Base-by-base conservation (phyloP, 192 early-diverging fungal genomes). In the Coemansia sp. region DNA sequence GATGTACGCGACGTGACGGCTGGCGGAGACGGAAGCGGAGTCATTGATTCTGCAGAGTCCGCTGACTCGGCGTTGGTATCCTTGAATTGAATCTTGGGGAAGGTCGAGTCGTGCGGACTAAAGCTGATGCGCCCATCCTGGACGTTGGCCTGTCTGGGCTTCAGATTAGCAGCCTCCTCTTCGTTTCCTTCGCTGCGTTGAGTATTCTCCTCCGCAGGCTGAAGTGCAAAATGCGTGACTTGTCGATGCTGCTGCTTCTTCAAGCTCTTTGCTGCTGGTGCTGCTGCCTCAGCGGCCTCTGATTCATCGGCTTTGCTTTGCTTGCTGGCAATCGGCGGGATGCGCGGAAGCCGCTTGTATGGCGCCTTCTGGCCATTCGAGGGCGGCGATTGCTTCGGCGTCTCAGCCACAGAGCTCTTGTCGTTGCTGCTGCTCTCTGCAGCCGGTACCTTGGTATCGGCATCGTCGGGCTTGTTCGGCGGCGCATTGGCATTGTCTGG, bases 111-210 rank as follows among this genome's bases (percentile, higher is more conserved):
- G 29, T 28, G 64, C 27, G 64, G 60, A 13, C 62, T 67, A 63
- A 73, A 73, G 61, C 71, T 73, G 19, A 73, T 63, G 23, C 71
- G 45, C 13, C 71, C 71, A 40, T 73, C 71, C 14, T 72, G 54
- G 0, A 66, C 53, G 2, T 36, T 14, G n/a, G 68, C 45, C 20
- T 14, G 59, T 23, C 31, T 41, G 40, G 48, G 45, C 40, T 53
- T 33, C 14, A n/a, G n/a, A n/a, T n/a, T n/a, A n/a, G n/a, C n/a
- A n/a, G n/a, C n/a, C n/a, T n/a, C n/a, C n/a, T n/a, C n/a, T n/a
- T n/a, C n/a, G n/a, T n/a, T n/a, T n/a, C n/a, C n/a, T n/a, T n/a
- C n/a, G n/a, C n/a, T n/a, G n/a, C n/a, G n/a, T n/a, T 4, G 15
- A 8, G 29, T 31, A 4, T 54, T 29, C 52, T 54, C 19, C 2